These are phyloP conservation scores for Ustilago esculenta DNA, from an alignment of 1,284 basidiomycete genomes.

Conservation along the genomic window DNA sequence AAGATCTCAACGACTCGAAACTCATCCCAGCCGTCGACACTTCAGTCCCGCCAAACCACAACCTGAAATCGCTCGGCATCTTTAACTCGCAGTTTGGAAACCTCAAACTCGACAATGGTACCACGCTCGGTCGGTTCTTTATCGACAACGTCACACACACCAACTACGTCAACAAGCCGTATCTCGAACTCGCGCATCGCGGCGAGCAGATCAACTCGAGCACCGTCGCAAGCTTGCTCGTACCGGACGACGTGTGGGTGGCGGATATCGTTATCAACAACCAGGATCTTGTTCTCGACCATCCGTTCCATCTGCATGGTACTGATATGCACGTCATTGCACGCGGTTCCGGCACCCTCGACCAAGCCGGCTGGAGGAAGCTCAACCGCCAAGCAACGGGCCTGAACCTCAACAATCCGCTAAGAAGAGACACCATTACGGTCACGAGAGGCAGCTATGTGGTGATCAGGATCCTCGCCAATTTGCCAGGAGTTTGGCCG, in stretches of 20 bases:
- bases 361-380: constrained; percentile 21
- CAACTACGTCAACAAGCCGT: constrained; percentile 61
- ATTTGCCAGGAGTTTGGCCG: constrained; percentile 53
- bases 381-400: constrained; percentile 18
- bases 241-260: constrained; percentile 42
- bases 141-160: constrained; percentile 41
- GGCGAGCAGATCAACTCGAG: constrained; percentile 31
- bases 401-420: constrained; percentile 64
- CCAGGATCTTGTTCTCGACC: constrained; percentile 59
- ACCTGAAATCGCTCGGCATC: constrained; percentile 28
- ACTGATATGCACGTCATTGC: constrained; percentile 61
- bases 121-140: constrained; percentile 43
- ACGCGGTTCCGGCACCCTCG: constrained; percentile 62
- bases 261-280: constrained; percentile 67
- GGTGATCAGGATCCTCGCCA: constrained; percentile 53
- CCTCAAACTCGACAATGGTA: constrained; percentile 29
- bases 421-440: constrained; percentile 68
- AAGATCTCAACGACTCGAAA: constrained; percentile 38
- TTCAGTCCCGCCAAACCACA: constrained; percentile 18
- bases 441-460: constrained; percentile 52
- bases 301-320: constrained; percentile 63
- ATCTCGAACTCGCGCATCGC: constrained; percentile 43
- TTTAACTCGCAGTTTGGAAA: constrained; percentile 45
- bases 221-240: constrained; percentile 30
- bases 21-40: constrained; percentile 54